Evolutionary conservation across 2,329 filamentous ascomycete genomes (phyloP).

Genomic region (Juglanconis juglandina): DNA sequence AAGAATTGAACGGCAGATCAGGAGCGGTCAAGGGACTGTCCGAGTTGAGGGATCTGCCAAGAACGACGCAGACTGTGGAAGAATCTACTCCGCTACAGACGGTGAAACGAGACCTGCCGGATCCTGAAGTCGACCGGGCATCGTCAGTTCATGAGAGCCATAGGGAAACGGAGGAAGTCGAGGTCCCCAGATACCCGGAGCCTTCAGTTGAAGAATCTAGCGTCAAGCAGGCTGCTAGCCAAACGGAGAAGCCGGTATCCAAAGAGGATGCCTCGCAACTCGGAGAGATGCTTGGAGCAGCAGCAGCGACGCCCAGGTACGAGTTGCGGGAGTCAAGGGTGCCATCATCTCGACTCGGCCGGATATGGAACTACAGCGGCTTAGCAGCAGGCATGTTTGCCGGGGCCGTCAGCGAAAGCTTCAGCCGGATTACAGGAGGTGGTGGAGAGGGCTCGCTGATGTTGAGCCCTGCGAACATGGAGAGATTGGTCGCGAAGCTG

Average conservation of each 20-base stretch:
- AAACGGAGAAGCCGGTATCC: constrained; percentile 1
- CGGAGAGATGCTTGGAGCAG: constrained; percentile 21
- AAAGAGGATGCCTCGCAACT: constrained; percentile 25
- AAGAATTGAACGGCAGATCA: not conserved
- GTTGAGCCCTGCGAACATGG: constrained; percentile 86
- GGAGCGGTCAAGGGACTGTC: not conserved
- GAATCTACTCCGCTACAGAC: not conserved
- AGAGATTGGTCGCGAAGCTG: constrained; percentile 85
- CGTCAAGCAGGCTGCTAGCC: not conserved
- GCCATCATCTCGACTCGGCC: constrained; percentile 79
- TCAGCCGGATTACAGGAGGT: constrained; percentile 75
- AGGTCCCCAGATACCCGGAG: not conserved
- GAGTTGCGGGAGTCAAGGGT: constrained; percentile 84
- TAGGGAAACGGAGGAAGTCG: not conserved
- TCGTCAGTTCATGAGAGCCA: not conserved
- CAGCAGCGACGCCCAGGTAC: constrained; percentile 43
- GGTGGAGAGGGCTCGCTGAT: constrained; percentile 72
- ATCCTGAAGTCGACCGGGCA: not conserved
- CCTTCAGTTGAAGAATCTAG: not conserved
- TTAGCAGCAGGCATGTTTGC: constrained; percentile 94
- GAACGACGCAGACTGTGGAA: not conserved
- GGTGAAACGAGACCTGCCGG: not conserved
- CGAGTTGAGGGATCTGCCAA: not conserved
- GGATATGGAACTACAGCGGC: constrained; percentile 92
- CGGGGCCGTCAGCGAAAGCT: constrained; percentile 79